Base-by-base conservation (phyloP, 768 basidiomycete genomes). In the Boletus huronensis region DNA sequence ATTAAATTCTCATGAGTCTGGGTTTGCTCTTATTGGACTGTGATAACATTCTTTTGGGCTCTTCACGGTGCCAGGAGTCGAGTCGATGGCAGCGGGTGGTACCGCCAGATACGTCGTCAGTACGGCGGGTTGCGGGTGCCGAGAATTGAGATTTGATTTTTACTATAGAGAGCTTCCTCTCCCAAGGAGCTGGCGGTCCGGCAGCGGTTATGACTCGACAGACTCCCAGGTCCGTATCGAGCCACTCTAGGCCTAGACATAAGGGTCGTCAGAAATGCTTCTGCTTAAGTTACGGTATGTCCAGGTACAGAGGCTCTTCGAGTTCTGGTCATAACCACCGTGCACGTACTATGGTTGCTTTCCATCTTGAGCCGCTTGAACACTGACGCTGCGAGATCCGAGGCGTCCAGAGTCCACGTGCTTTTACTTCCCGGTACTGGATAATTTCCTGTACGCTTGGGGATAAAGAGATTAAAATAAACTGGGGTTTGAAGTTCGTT, bases 1-100 rank as follows among this genome's bases (percentile, higher is more conserved):
- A 48, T 57, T 47, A 45, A 61, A 45, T 43, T 52, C 32, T n/a
- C 38, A 36, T 45, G 29, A 43, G 10, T 21, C 14, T 21, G 13
- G 38, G 19, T 11, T 25, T 38, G 28, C 3, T 44, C 9, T 19
- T 23, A 44, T 28, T 34, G 23, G 29, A 19, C 26, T 23, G 31
- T 13, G 19, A 47, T 53, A 32, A 32, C 23, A 16, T 19, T 21
- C 29, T 13, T 5, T n/a, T 16, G 3, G 58, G 10, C 19, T 23
- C 13, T n/a, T 28, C n/a, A 31, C n/a, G 26, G 17, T 36, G 34
- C 8, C 47, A 36, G 11, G 34, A 36, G 25, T 36, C 34, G 28
- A 38, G 25, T 13, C 44, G 6, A 21, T 46, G 44, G 19, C 28
- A n/a, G n/a, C 14, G 26, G 48, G 32, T 25, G 32, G 13, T 9